Evolutionary conservation across 163 green algal genomes (phyloP).

Genomic region (Chlorella variabilis): DNA sequence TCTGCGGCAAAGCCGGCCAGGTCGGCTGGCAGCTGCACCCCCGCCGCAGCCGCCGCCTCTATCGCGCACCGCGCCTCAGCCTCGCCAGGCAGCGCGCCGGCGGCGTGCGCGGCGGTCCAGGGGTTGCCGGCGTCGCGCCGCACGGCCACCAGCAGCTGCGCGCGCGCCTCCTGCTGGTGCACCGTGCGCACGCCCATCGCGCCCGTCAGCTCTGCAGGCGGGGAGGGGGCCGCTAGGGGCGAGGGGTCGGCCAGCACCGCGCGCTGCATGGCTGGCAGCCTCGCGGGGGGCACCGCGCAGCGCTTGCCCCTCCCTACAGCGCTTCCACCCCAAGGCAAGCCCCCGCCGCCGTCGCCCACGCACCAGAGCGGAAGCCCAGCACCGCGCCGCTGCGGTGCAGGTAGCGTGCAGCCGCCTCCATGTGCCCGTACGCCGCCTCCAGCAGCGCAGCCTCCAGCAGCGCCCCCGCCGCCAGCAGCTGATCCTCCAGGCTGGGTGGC

Average conservation of each 20-base stretch:
- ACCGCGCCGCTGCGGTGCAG: slow-evolving; percentile 49
- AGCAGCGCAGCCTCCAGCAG: slow-evolving; percentile 73
- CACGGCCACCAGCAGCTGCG: slow-evolving; percentile 78
- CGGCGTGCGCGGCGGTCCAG: not conserved
- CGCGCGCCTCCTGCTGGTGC: slow-evolving; percentile 88
- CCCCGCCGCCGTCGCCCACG: not conserved
- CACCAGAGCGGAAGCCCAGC: slow-evolving; percentile 61
- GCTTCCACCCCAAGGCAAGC: slow-evolving; percentile 16
- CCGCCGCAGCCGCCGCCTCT: slow-evolving; percentile 21
- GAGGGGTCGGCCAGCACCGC: not conserved
- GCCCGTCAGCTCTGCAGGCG: slow-evolving; percentile 55
- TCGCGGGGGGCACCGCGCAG: no score
- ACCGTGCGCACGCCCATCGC: slow-evolving; percentile 86
- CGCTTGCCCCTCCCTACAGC: no score
- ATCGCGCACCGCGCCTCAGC: slow-evolving; percentile 20
- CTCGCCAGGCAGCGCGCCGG: not conserved
- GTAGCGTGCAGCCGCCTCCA: slow-evolving; percentile 51
- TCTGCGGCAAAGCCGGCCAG: slow-evolving; percentile 43
- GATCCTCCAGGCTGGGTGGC: not conserved
- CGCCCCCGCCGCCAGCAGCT: slow-evolving; percentile 34
- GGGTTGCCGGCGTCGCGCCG: not conserved
- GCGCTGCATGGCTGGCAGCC: not conserved
- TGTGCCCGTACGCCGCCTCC: slow-evolving; percentile 65
- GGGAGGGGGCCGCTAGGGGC: not conserved
- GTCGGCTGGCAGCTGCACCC: slow-evolving; percentile 29